A percentile compares a stretch with the other conserved stretches of the same genome.
phyloP scores from a whole-genome alignment of 768 basidiomycete genomes.

The Chalciporus piperatus region DNA sequence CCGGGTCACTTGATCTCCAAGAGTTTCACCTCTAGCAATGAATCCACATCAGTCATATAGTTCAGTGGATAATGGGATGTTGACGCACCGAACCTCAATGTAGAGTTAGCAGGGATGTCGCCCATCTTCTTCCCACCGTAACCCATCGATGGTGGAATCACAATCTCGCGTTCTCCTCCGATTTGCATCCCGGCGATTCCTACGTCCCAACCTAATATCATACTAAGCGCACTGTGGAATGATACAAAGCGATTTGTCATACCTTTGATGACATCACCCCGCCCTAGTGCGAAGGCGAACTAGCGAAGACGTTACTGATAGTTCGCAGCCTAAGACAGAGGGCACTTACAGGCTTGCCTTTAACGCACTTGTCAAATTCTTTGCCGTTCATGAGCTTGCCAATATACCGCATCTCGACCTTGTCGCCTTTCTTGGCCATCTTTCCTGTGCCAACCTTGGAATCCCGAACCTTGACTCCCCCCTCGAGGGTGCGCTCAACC shows the following conservation, averaged over 20 bases:
- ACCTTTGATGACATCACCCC: conserved; percentile 93
- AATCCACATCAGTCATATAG: conserved; percentile 10
- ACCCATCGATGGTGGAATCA: conserved; percentile 65
- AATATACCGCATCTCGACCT: conserved; percentile 85
- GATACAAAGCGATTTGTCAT: conserved; percentile 9
- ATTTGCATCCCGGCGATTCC: conserved; percentile 92
- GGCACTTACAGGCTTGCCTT: conserved; percentile 76
- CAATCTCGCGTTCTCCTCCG: conserved; percentile 81
- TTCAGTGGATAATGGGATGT: background rate
- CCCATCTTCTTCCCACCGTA: conserved; percentile 63
- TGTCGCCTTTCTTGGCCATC: conserved; percentile 81
- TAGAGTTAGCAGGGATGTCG: conserved; percentile 77
- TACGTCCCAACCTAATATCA: conserved; percentile 75
- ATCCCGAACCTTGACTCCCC: conserved; percentile 78
- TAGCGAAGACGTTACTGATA: conserved; percentile 25
- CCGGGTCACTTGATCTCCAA: conserved; percentile 56
- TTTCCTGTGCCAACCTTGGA: conserved; percentile 79
- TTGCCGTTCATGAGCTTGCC: conserved; percentile 81
- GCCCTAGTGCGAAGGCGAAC: conserved; percentile 79
- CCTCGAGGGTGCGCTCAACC: conserved; percentile 44
- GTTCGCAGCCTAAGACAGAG: conserved; percentile 6
- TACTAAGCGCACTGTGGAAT: conserved; percentile 1
- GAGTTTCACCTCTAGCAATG: conserved; percentile 64
- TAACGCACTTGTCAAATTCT: conserved; percentile 76
- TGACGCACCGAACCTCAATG: conserved; percentile 73